Conservation (phyloP, 106 monocot species). For the Cymbidium sinense region DNA sequence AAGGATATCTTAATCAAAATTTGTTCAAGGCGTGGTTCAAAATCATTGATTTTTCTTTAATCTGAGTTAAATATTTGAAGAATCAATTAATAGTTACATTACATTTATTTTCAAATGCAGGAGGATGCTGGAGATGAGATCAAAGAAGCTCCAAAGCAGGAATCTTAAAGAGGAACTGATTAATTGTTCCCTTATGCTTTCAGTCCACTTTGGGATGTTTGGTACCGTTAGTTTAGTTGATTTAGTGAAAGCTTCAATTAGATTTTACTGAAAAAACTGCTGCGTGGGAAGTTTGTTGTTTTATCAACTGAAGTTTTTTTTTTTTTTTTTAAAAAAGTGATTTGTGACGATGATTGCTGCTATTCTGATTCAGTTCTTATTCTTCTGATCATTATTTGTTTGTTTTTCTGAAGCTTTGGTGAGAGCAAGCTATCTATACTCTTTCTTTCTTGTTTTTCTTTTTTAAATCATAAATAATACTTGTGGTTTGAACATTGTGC, state of each 20-base stretch:
- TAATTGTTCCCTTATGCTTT: neutral
- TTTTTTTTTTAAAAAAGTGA: neutral
- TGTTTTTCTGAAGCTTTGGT: neutral
- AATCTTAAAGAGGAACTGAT: conserved; percentile 3
- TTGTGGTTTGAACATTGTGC: no score
- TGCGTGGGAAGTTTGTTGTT: neutral
- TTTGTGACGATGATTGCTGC: neutral
- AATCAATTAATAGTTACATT: no score
- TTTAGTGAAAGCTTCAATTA: neutral
- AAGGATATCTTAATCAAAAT: no score
- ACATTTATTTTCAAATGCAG: neutral
- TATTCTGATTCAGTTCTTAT: neutral
- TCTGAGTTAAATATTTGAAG: no score
- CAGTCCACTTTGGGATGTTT: neutral
- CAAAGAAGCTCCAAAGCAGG: conserved; percentile 7
- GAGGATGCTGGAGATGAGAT: conserved; percentile 15
- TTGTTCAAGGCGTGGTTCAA: no score
- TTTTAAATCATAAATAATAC: no score
- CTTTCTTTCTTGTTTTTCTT: no score
- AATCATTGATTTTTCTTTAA: no score
- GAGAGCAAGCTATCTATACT: neutral
- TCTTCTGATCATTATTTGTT: neutral
- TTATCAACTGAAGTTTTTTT: neutral
- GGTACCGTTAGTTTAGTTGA: neutral
- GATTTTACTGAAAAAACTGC: neutral